Evolutionary conservation across 1,139 yeast species (phyloP).

Genomic region (Sugiyamaella sp.): DNA sequence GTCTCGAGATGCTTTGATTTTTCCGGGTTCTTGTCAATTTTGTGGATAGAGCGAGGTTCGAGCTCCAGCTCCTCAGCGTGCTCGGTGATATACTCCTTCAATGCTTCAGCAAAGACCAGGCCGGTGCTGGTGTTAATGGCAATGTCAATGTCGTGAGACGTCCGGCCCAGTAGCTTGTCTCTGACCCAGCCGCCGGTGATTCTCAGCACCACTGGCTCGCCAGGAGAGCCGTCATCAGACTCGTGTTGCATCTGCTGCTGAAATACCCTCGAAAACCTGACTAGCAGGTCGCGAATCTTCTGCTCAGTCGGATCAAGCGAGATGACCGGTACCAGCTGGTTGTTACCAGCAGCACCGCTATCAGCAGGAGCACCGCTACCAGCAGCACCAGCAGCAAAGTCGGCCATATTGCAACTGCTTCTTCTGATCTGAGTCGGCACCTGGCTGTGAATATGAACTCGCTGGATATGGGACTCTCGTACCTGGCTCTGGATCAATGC

Average conservation of each 20-base stretch:
- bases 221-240: conserved; percentile 5
- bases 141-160: conserved; percentile 86
- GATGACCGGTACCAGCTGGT: conserved; percentile 33
- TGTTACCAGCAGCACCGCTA: neutral
- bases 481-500: too few relatives aligned
- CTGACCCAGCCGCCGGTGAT: conserved; percentile 99
- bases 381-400: neutral
- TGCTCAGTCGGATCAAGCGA: conserved; percentile 52
- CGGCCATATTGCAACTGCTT: too few relatives aligned
- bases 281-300: conserved; percentile 51
- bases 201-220: conserved; percentile 58
- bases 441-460: too few relatives aligned
- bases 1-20: conserved; percentile 96
- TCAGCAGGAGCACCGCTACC: neutral
- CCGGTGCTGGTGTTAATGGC: conserved; percentile 87
- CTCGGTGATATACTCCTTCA: conserved; percentile 55
- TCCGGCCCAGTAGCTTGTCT: conserved; percentile 80
- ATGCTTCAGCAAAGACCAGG: conserved; percentile 73
- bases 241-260: conserved; percentile 14
- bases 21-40: conserved; percentile 89
- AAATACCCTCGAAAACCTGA: conserved; percentile 36
- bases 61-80: conserved; percentile 48
- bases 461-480: too few relatives aligned
- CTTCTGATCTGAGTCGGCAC: too few relatives aligned
- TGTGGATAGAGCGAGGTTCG: conserved; percentile 62